Evolutionary conservation across 2,329 filamentous ascomycete species (phyloP).

Genomic region (Torrubiellomyces zombiae): DNA sequence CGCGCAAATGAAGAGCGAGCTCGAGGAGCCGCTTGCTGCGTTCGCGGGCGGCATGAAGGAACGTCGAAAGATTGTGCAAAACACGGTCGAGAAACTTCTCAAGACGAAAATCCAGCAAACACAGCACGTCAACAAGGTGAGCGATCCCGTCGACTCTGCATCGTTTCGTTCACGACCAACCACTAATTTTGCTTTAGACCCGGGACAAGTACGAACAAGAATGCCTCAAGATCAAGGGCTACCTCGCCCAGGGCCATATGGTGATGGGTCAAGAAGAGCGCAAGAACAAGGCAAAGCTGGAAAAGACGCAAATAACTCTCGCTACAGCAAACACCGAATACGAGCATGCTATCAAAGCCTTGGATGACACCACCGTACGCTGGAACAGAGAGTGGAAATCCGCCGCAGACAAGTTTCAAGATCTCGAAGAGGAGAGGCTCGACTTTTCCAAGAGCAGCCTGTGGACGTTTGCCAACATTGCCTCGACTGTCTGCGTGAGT

Average conservation of each 20-base stretch:
- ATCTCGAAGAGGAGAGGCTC: constrained; percentile 88
- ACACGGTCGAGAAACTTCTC: constrained; percentile 80
- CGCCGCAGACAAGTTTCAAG: constrained; percentile 97
- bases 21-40: constrained; percentile 82
- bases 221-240: constrained; percentile 95
- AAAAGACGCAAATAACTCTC: constrained; percentile 95
- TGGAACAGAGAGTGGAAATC: constrained; percentile 99
- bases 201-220: constrained; percentile 95
- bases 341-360: constrained; percentile 75
- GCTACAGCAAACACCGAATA: constrained; percentile 86
- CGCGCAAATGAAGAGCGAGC: constrained; percentile 83
- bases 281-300: constrained; percentile 95
- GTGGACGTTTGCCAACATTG: constrained; percentile 95
- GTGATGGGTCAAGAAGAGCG: constrained; percentile 99
- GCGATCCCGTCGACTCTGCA: too few relatives aligned
- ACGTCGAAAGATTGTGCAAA: constrained; percentile 87
- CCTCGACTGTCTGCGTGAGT: constrained; percentile 93
- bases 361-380: constrained; percentile 85
- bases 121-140: constrained; percentile 73
- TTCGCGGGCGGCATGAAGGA: constrained; percentile 96
- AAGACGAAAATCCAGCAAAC: constrained; percentile 92
- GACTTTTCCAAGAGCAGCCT: constrained; percentile 97
- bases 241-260: constrained; percentile 97
- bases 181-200: constrained; percentile 36
- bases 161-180: too few relatives aligned